These are phyloP conservation scores for Podaxis carcinomalis DNA, from an alignment of 768 basidiomycete genomes.

Conservation along the genomic window DNA sequence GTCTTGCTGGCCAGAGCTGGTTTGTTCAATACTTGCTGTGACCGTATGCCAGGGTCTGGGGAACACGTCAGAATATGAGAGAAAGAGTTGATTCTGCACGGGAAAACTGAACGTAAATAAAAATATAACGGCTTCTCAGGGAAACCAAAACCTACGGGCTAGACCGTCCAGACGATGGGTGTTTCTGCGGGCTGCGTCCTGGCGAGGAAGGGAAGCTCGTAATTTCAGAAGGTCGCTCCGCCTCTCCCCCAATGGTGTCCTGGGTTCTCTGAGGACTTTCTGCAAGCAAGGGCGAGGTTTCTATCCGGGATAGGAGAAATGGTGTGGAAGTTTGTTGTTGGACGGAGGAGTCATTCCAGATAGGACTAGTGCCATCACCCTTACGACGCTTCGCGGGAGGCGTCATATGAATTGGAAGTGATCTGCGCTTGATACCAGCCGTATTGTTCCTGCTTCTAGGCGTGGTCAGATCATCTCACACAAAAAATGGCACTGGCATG, in stretches of 20 bases:
- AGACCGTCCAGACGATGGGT: not conserved
- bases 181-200: not conserved
- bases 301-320: not conserved
- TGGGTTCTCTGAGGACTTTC: too few relatives aligned
- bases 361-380: not conserved
- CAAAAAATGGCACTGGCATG: not conserved
- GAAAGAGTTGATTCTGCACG: conserved; percentile 7
- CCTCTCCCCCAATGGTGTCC: not conserved
- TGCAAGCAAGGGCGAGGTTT: not conserved
- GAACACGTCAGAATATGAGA: not conserved
- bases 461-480: conserved; percentile 6
- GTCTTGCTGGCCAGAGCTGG: not conserved
- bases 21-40: not conserved
- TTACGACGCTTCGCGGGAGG: conserved; percentile 11
- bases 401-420: not conserved
- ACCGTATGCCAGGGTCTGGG: not conserved
- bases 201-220: conserved; percentile 3
- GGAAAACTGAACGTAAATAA: not conserved
- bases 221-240: conserved; percentile 8
- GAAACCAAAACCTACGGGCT: conserved; percentile 7
- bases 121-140: not conserved
- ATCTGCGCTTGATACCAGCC: conserved; percentile 3
- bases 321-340: not conserved
- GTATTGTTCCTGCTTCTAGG: not conserved
- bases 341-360: not conserved